Base-by-base conservation (phyloP, 768 basidiomycete species). In the Exidia glandulosa region DNA sequence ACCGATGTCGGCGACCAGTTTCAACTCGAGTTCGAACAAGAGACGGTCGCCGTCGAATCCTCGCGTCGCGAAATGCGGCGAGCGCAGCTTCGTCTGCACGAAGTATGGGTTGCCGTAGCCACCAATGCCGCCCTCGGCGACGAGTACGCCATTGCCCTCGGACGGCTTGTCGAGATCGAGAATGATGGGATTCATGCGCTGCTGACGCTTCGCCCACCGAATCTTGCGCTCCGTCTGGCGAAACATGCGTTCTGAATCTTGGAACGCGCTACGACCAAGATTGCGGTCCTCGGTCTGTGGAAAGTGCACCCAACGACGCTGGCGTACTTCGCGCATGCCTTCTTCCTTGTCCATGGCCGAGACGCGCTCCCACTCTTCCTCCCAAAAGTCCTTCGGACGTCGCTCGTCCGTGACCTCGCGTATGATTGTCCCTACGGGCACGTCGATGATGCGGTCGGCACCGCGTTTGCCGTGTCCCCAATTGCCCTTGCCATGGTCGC, bases 101-200 rank as follows among this genome's bases (percentile, higher is more conserved):
- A 94, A 97, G 63, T 89, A 84, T 0, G 95, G 91, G 67, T 98
- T 98, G 2, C 95, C 95, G 10, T 87, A 66, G 0, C 95, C 95
- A 2, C 91, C 90, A 9, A 65, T 59, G 0, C 95, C 95, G 2
- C 95, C 95, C 6, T 78, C 66, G 0, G 88, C 85, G 50, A 95
- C 68, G 32, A 94, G 75, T 54, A 71, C 60, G 2, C 66, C 66
- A 27, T 60, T 56, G 10, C 55, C 57, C 27, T 59, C 33, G 59
- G 75, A 75, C 30, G 76, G 76, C 66, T 79, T 76, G 71, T 85
- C 81, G 36, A 91, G 74, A 69, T 90, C 88, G 16, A 89, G 73
- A 31, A 70, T 66, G 6, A 89, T 75, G 83, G 81, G 30, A 70
- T 66, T 61, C 73, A 65, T 36, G 67, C 63, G 37, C 71, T 71